These are phyloP conservation scores for Mortierella sp. DNA, from an alignment of 371 early-diverging fungal genomes.

Conservation along the genomic window DNA sequence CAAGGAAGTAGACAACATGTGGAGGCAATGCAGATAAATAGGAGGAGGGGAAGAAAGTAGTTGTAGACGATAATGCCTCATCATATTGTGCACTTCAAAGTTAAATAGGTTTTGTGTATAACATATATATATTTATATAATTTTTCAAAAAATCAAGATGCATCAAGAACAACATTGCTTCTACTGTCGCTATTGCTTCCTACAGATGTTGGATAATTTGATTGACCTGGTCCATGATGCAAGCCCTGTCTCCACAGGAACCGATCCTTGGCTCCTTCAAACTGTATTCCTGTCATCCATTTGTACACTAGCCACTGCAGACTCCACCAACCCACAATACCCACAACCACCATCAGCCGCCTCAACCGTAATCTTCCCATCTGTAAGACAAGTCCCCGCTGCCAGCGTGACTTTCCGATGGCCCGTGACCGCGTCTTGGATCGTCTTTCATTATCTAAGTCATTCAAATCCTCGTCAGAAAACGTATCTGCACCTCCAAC, in stretches of 20 bases:
- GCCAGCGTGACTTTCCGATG: constrained; percentile 38
- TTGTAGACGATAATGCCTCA: no score
- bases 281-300: constrained; percentile 52
- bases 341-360: constrained; percentile 25
- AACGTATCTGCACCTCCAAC: constrained; percentile 10
- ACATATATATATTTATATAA: no score
- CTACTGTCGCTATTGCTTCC: background rate
- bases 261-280: constrained; percentile 41
- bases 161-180: constrained; percentile 25
- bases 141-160: background rate
- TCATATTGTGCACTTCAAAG: no score
- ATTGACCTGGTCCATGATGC: constrained; percentile 22
- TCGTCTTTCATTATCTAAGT: constrained; percentile 19
- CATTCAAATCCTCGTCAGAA: constrained; percentile 29
- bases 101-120: no score
- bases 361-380: constrained; percentile 33
- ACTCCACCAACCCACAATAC: constrained; percentile 32
- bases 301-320: constrained; percentile 48
- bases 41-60: no score
- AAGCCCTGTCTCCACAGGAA: constrained; percentile 38
- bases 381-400: constrained; percentile 33
- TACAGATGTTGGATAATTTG: constrained; percentile 1
- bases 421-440: constrained; percentile 47
- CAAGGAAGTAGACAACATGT: no score
- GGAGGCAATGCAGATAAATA: background rate